Base-by-base conservation (phyloP, 179 eudicot genomes). In the Monotropa hypopitys region DNA sequence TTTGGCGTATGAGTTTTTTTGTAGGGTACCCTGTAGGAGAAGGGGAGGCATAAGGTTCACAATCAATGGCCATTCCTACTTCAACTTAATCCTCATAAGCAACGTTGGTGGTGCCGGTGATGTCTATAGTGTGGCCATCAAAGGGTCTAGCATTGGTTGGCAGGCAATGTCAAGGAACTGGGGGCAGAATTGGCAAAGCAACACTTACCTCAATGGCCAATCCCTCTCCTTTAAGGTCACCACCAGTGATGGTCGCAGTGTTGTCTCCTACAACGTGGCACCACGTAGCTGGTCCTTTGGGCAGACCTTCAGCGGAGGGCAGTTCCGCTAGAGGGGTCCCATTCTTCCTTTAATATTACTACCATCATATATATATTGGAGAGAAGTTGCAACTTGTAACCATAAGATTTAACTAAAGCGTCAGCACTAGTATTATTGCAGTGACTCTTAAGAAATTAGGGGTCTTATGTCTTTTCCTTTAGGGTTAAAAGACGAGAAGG, bases 141-240 rank as follows among this genome's bases (percentile, higher is more conserved):
- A 83, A 74, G 90, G 89, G 21, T 86, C 89, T 0, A 85, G 26
- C 12, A 80, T 84, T 5, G 88, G 84, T 30, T 88, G 90, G 89
- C 85, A 81, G 54, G 8, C 85, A 50, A 86, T 86, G 90, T 86
- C 90, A 4, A 83, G 89, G 16, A 88, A 88, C 38, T 88, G 90
- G 90, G 90, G 90, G 1, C 90, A 88, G 16, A 86, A 86, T 8
- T 88, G 90, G 90, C 89, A 88, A 33, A 84, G 86, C 81, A 86
- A 86, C 73, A 8, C 32, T 9, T 71, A 79, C 78, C 85, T 88
- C 32, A 81, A 88, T 32, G 90, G 89, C 8, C 89, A 86, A 23
- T 47, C 62, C 76, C 81, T 88, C 63, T 88, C 89, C 4, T 88
- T 88, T 74, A 70, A 78, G 59, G 85, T 88, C 56, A 86, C 88